Percentiles rank a stretch among this genome's conserved stretches.
Conservation (phyloP, 768 basidiomycete genomes). For the Collybia sp. region DNA sequence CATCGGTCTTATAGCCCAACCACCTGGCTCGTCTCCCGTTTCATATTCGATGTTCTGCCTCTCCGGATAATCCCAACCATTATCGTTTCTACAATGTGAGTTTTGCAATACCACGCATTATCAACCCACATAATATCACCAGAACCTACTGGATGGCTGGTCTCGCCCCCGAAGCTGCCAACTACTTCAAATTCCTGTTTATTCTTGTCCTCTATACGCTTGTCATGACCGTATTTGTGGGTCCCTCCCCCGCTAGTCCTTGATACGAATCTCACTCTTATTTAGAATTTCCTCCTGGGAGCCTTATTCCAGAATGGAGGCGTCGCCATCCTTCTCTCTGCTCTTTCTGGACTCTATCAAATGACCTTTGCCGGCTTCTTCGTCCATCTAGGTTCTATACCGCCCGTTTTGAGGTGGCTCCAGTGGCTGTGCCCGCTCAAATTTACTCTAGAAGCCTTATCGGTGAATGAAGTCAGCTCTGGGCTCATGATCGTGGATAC, state of each 20-base stretch:
- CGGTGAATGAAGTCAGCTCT: slow-evolving; percentile 89
- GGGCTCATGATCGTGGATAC: slow-evolving; percentile 81
- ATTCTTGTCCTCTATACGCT: slow-evolving; percentile 84
- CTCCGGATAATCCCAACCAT: slow-evolving; percentile 88
- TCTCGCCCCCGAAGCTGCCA: slow-evolving; percentile 65
- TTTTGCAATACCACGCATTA: neutral
- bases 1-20: slow-evolving; percentile 52
- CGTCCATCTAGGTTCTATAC: slow-evolving; percentile 80
- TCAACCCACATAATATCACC: slow-evolving; percentile 1
- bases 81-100: slow-evolving; percentile 78
- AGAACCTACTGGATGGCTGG: slow-evolving; percentile 98
- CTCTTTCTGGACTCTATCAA: slow-evolving; percentile 69
- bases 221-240: slow-evolving; percentile 80
- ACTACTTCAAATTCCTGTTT: slow-evolving; percentile 94
- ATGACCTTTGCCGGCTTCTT: slow-evolving; percentile 94
- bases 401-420: slow-evolving; percentile 89
- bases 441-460: slow-evolving; percentile 77
- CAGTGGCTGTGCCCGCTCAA: slow-evolving; percentile 88
- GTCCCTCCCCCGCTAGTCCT: slow-evolving; percentile 19
- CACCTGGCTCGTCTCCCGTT: slow-evolving; percentile 85
- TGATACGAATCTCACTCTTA: neutral
- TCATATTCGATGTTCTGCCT: slow-evolving; percentile 88
- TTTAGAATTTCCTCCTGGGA: slow-evolving; percentile 86
- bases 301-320: slow-evolving; percentile 82
- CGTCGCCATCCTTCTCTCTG: slow-evolving; percentile 85